A percentile compares a stretch with the other conserved stretches of the same genome.
Evolutionary conservation across 495 filamentous ascomycete genomes (phyloP).

Genomic region (Annulohypoxylon nitens): DNA sequence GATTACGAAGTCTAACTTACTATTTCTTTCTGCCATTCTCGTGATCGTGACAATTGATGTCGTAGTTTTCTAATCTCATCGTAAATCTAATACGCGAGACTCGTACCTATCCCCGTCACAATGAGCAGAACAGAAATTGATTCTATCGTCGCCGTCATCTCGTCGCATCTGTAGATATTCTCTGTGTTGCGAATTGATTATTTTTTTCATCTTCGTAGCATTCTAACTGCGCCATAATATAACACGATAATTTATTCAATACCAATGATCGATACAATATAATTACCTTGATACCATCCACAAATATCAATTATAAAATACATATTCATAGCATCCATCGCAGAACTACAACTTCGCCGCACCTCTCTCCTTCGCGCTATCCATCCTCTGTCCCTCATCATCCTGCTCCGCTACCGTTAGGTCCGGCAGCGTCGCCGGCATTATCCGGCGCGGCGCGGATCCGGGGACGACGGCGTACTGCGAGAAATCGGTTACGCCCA

Average conservation of each 20-base stretch:
- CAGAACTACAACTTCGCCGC: constrained; percentile 48
- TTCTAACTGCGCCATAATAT: not conserved
- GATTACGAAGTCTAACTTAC: not conserved
- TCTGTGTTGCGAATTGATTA: not conserved
- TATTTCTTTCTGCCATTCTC: not conserved
- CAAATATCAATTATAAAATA: not conserved
- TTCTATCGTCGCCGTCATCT: not conserved
- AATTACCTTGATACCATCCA: not conserved
- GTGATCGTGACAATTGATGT: constrained; percentile 5
- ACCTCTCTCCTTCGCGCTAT: constrained; percentile 65
- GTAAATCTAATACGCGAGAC: not conserved
- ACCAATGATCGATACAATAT: not conserved
- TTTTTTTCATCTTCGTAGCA: not conserved
- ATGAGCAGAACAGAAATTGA: not conserved
- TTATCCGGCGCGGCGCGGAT: constrained; percentile 76
- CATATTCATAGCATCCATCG: not conserved
- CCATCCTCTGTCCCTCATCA: constrained; percentile 80
- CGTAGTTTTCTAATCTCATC: constrained; percentile 4
- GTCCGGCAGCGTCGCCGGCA: constrained; percentile 79
- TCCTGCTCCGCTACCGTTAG: constrained; percentile 82
- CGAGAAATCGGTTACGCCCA: constrained; percentile 77
- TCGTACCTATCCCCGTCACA: not conserved
- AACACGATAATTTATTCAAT: not conserved
- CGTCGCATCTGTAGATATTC: not conserved
- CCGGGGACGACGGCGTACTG: constrained; percentile 79